Base-by-base conservation (phyloP, 257 asterid genomes). In the Jacaranda copaia region DNA sequence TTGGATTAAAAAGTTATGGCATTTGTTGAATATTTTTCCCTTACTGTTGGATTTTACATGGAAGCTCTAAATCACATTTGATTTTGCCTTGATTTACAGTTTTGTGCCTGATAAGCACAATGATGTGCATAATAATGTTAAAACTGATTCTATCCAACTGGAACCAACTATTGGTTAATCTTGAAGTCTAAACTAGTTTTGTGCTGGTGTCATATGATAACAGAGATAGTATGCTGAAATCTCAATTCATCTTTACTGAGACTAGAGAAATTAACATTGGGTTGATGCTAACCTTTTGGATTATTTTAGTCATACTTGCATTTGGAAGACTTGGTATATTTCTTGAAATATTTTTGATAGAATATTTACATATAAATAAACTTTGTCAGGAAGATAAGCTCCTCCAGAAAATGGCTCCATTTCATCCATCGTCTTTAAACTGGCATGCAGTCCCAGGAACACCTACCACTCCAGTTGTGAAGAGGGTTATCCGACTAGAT, bases 401-500 rank as follows among this genome's bases (percentile, higher is more conserved):
- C 69, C 82, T 84, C 62, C 96, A 84, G 78, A 88, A 86, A 84
- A 84, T 82, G 84, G 80, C 85, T 75, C 88, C 88, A 61, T 85
- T 91, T 76, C 93, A 80, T 55, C 81, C 89, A 4, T 75, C 93
- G 11, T 76, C 92, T 64, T 73, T 89, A 66, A 87, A 84, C 82
- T 86, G 95, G 92, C 86, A 85, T 70, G 87, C 63, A 32, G 75
- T 77, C 57, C 90, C 87, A 12, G 91, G 91, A 66, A 76, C 86
- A 51, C 81, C 87, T 46, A 84, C 89, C 69, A 87, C 81, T 48
- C 90, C 94, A 82, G 67, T 84, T 62, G 90, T 87, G 83, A 90
- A 90, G 86, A 87, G 91, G 85, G 90, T 92, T 57, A 76, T 90
- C 72, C 87, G 97, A 78, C 82, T 92, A 77, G 96, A 92, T 84